Evolutionary conservation across 768 basidiomycete species (phyloP), one percentile per base, ranked within the genome.

Genomic region (Collybia nuda): DNA sequence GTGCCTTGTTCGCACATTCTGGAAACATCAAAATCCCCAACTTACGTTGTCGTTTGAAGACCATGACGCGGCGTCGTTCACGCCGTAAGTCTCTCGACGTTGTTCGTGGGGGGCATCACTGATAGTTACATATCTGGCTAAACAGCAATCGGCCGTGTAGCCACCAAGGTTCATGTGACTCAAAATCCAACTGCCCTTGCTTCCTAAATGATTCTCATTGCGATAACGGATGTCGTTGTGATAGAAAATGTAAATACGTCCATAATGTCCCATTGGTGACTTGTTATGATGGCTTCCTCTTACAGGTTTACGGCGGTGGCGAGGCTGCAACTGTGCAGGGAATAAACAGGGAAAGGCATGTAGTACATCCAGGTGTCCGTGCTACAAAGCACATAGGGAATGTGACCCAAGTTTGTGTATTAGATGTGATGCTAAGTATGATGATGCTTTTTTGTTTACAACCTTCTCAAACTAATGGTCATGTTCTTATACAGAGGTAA

Each of bases 371-470:
- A 65, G 65, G 3, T 90, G 88, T 55, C 73, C 76, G 7, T 90
- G 88, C 59, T 69, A 65, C 43, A 63, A 56, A 18, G 67, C 73
- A 0, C 59, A 67, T 7, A 71, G 81, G 29, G 88, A 90, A 61
- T 90, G 88, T 51, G 85, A 88, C 62, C 85, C 86, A 2, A 81
- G 82, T 29, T 50, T 87, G 7, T 90, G 88, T 53, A 5, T 57
- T 9, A 67, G 67, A 11, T 86, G 86, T 59, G 66, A 71, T 53
- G 70, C 76, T 47, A 74, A 62, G 82, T 84, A 39, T 56, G 74
- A 67, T 17, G 44, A 40, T 6, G 6, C 49, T 12, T 28, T 41
- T 19, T 47, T 21, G 7, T 42, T 35, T 37, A 6, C 17, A 41
- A 42, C 11, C 14, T 43, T 14, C 18, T 37, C 26, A 18, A 12